phyloP scores from a whole-genome alignment of 352 stramenopile species.

The Globisporangium uncinulatum region DNA sequence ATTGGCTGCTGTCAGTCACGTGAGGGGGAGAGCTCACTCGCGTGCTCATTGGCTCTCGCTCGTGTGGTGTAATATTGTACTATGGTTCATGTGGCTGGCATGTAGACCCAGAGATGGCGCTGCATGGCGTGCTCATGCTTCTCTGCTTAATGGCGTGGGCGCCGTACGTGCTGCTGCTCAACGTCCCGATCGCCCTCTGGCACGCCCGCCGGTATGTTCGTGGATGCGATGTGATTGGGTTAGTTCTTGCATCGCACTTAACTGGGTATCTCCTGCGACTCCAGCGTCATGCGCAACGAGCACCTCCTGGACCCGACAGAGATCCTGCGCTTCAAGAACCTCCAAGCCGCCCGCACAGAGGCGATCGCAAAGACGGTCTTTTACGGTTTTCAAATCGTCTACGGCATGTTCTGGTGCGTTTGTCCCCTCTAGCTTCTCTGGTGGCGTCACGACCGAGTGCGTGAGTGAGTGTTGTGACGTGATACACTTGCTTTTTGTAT shows the following conservation, averaged over 20 bases:
- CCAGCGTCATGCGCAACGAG: slow-evolving; percentile 67
- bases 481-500: not conserved
- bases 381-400: slow-evolving; percentile 84
- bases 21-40: not conserved
- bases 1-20: not conserved
- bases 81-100: too few species aligned
- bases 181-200: slow-evolving; percentile 72
- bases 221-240: not conserved
- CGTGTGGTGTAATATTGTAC: too few species aligned
- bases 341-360: slow-evolving; percentile 69
- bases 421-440: not conserved
- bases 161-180: slow-evolving; percentile 74
- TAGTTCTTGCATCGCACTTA: not conserved
- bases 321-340: slow-evolving; percentile 85
- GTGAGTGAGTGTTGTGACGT: not conserved
- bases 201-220: slow-evolving; percentile 56
- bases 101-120: slow-evolving; percentile 72
- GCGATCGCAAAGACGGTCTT: slow-evolving; percentile 84
- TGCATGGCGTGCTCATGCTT: slow-evolving; percentile 72
- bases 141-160: slow-evolving; percentile 70
- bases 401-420: slow-evolving; percentile 86
- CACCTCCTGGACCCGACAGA: slow-evolving; percentile 82
- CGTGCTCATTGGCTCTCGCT: slow-evolving; percentile 5
- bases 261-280: not conserved
- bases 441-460: not conserved